Evolutionary conservation across 768 basidiomycete genomes (phyloP), one percentile per base, ranked within the genome.

Genomic region (Leucocoprinus birnbaumii): DNA sequence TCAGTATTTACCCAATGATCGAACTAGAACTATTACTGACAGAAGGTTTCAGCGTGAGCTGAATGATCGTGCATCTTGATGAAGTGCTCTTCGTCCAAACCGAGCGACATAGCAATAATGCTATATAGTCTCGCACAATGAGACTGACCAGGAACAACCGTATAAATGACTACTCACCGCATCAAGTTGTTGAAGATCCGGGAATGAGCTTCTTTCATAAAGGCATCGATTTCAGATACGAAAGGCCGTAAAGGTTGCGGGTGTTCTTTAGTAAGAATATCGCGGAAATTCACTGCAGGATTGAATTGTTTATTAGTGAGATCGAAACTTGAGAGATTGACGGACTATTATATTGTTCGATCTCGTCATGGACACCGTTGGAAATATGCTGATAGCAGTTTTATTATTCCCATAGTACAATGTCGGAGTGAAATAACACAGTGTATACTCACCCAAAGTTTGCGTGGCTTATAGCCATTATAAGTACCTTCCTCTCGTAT

Each of bases 401-500:
- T 13, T n/a, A 34, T 19, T 26, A 10, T 2, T 19, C 51, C 22
- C 18, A 21, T 43, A 37, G n/a, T 0, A 11, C 6, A 34, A 24
- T n/a, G n/a, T n/a, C n/a, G n/a, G 31, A 31, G 31, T 5, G 31
- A 31, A 31, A 5, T 5, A 11, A 31, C 31, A 31, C 31, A n/a
- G n/a, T 31, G 31, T 5, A 11, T 31, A 40, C 62, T 14, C 56
- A 77, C 76, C 73, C 73, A 79, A 51, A 76, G 75, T 26, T 71
- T 68, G 3, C 73, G 68, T 8, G 65, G 68, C 60, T 81, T 81
- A 58, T 80, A 81, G 2, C 79, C 79, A 54, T 74, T 71, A 57
- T 71, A 78, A n/a, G 6, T 25, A 9, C 25, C 24, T 8, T 48
- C 25, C 24, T 45, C 43, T 5, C 43, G 18, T 5, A 34, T 27